These are phyloP conservation scores for Pythium folliculosum DNA, from an alignment of 352 stramenopile species.

Conservation along the genomic window DNA sequence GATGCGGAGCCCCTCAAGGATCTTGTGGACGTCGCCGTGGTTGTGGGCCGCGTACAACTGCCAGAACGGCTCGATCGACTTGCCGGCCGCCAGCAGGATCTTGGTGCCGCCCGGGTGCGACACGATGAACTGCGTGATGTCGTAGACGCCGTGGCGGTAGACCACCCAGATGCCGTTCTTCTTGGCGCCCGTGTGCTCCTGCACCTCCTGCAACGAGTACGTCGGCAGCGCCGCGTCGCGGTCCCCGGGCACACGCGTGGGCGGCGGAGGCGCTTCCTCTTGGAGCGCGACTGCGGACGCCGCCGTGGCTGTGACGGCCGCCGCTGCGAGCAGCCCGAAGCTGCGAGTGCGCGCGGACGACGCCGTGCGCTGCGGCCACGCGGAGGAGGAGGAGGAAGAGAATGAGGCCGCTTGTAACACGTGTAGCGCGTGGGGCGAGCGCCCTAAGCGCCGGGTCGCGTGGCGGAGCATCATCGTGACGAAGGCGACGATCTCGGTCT, in stretches of 20 bases:
- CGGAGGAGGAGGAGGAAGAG: constrained; percentile 2
- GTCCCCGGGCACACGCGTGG: constrained; percentile 29
- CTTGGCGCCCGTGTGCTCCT: constrained; percentile 68
- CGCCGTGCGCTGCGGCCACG: not conserved
- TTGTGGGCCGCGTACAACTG: constrained; percentile 97
- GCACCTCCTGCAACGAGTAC: constrained; percentile 69
- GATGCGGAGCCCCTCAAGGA: constrained; percentile 92
- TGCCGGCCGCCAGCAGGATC: constrained; percentile 87
- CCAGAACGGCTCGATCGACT: constrained; percentile 93
- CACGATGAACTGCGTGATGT: constrained; percentile 96
- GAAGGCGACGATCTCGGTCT: not conserved
- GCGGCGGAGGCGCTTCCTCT: not conserved
- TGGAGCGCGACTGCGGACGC: constrained; percentile 24
- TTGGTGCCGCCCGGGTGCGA: constrained; percentile 93
- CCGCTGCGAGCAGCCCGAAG: constrained; percentile 6
- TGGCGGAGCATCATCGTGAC: constrained; percentile 5
- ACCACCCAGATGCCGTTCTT: constrained; percentile 92
- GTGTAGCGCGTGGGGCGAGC: not conserved
- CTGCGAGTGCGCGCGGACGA: not conserved
- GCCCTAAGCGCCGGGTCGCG: not conserved
- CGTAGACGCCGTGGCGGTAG: constrained; percentile 94
- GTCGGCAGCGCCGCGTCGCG: constrained; percentile 52
- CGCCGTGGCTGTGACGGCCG: constrained; percentile 6
- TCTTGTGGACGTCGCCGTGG: constrained; percentile 88
- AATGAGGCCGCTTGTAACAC: not conserved